Base-by-base conservation (phyloP, 1,284 basidiomycete species). In the Pseudozyma sp. region DNA sequence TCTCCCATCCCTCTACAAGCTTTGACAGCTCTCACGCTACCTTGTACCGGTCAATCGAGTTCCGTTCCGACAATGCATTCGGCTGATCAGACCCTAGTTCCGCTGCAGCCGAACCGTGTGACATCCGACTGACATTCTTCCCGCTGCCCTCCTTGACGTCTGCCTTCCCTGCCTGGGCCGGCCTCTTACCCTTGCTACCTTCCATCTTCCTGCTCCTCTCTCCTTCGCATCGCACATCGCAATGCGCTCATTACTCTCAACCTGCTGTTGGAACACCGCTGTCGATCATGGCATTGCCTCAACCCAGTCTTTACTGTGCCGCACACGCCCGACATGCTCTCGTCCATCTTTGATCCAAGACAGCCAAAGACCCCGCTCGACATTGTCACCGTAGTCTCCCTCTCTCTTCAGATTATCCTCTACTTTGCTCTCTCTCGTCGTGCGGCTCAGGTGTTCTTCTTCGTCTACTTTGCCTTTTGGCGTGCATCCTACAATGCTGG, bases 291-390 rank as follows among this genome's bases (percentile, higher is more conserved):
- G n/a, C n/a, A 31, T 19, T 51, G 43, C 5, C 13, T 31, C 46
- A 14, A 10, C 39, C 4, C 58, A 75, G 94, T 97, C 11, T 99
- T 99, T 84, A 89, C 90, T 56, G 94, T 98, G 39, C 96, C 96
- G 9, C 92, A 93, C 44, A 99, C 97, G 0, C 93, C 97, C 83
- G 94, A 97, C 84, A 94, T 98, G 63, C 85, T 99, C 63, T 94
- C 94, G 5, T 92, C 92, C 7, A 88, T 99, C 29, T 92, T 97
- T 82, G 89, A 94, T 82, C 97, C 95, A 3, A 87, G 89, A 5
- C 90, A 93, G 79, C 91, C 91, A 4, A 97, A 97, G 84, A 95
- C 94, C 37, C 92, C 95, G 74, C 87, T 99, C 54, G 96, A 98
- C 85, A 85, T 96, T 19, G 86, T 97, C 67, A 97, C 94, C 68